Base-by-base conservation (phyloP, 1,284 basidiomycete genomes). In the Cutaneotrichosporon cavernicola region DNA sequence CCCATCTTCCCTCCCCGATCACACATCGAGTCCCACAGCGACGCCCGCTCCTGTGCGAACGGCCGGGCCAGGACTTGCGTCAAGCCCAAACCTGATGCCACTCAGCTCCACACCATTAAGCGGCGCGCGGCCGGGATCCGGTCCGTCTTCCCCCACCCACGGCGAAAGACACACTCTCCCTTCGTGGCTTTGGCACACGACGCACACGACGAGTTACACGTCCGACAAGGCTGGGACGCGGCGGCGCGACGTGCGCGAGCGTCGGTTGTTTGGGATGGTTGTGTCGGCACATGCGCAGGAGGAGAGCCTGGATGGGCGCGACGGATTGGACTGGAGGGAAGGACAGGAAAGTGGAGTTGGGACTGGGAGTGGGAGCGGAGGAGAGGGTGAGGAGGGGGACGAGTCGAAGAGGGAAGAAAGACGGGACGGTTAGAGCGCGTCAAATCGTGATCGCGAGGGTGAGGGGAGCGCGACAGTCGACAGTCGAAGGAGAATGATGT, bases 131-230 rank as follows among this genome's bases (percentile, higher is more conserved):
- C 16, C 34, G 2, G 34, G 34, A 46, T 46, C 16, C 18, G 43
- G 18, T 7, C 43, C 43, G 6, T 46, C 43, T 18, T 46, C 43
- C 16, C 43, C 43, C 18, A 46, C 43, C 18, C 43, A 46, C 16
- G 5, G 18, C 6, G 43, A 46, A 7, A 2, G 18, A 18, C 43
- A 46, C 43, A 52, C 55, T 4, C 55, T 56, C 36, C 55, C 55
- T 11, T 56, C 55, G 21, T 56, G 55, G 55, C 21, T 56, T 11
- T 56, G 55, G 55, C 55, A 56, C 55, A 56, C 55, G 38, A 56
- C 55, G 3, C 40, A 38, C 10, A 56, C 55, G 38, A 56, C 55
- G 22, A 26, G 21, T 9, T 56, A 56, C 38, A 18, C 55, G 4
- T 56, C 55, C 55, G 55, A 56, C 38, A 38, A 26, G 38, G 22